phyloP scores from a whole-genome alignment of 2,329 filamentous ascomycete genomes.

The Cladosporium sp. region DNA sequence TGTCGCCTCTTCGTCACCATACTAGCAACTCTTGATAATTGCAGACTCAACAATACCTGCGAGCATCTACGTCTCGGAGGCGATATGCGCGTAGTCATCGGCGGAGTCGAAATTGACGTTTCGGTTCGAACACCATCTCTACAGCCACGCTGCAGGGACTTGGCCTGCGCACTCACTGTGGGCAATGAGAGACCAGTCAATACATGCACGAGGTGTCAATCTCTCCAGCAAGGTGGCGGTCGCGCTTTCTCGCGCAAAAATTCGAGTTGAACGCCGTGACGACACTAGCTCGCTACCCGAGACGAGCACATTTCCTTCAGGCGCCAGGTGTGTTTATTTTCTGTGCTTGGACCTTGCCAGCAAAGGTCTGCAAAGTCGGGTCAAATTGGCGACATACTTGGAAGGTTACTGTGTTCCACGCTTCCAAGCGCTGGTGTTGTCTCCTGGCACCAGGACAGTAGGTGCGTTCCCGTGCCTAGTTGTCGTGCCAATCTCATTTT shows the following conservation, averaged over 20 bases:
- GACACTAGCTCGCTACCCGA: background rate
- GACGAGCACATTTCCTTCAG: background rate
- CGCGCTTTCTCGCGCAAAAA: background rate
- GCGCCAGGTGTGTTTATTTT: background rate
- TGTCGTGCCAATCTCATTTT: constrained; percentile 53
- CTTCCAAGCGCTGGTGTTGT: background rate
- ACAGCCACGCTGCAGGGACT: background rate
- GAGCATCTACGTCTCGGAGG: background rate
- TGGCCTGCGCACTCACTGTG: background rate
- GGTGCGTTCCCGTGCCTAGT: background rate
- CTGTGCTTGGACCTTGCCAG: background rate
- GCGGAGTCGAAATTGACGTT: background rate
- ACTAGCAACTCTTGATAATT: background rate
- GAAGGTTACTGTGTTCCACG: background rate
- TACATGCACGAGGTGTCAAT: background rate
- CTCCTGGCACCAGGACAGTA: background rate
- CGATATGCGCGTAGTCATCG: background rate
- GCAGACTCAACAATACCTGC: background rate
- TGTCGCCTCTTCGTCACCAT: background rate
- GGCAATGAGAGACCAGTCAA: background rate
- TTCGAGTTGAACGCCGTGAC: background rate
- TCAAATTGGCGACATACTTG: background rate
- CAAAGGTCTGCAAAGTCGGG: background rate
- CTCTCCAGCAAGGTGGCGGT: background rate
- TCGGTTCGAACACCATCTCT: background rate